A percentile compares a stretch with the other conserved stretches of the same genome.
These are phyloP conservation scores for Trichoderma koningiopsis DNA, from an alignment of 2,329 filamentous ascomycete genomes.

Conservation along the genomic window DNA sequence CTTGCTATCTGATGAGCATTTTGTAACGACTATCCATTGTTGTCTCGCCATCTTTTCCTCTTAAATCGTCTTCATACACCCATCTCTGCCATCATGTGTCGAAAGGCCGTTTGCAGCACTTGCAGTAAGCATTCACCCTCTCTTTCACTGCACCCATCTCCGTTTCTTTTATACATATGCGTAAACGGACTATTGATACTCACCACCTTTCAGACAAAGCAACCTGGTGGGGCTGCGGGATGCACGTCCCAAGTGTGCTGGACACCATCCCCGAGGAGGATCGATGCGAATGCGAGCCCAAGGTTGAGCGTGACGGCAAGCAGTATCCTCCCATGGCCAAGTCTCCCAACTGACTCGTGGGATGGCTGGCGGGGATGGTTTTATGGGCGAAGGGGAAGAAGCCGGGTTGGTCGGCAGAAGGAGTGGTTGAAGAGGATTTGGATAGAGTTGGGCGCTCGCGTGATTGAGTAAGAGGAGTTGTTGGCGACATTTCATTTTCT, in stretches of 20 bases:
- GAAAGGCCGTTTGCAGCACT: constrained; percentile 60
- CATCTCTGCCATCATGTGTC: constrained; percentile 58
- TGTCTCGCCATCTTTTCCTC: neutral
- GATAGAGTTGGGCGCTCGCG: neutral
- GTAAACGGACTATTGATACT: neutral
- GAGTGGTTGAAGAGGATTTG: constrained; percentile 36
- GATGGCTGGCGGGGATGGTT: constrained; percentile 34
- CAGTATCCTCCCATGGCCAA: constrained; percentile 66
- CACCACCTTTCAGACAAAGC: constrained; percentile 50
- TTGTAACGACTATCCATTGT: neutral
- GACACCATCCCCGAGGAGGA: constrained; percentile 58
- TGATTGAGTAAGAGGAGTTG: neutral
- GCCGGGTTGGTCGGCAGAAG: constrained; percentile 35
- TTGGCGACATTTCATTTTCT: neutral
- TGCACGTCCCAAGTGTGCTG: constrained; percentile 63
- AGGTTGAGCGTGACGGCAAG: constrained; percentile 61
- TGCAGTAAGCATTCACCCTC: constrained; percentile 56
- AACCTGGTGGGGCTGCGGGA: constrained; percentile 68
- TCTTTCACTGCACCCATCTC: neutral
- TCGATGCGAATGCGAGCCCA: constrained; percentile 67
- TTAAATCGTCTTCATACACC: neutral
- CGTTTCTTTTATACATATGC: neutral
- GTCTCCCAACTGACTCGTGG: constrained; percentile 44
- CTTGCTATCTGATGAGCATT: neutral
- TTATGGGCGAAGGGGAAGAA: constrained; percentile 37